phyloP scores from a whole-genome alignment of 2,329 filamentous ascomycete genomes.

The Capronia epimyces region DNA sequence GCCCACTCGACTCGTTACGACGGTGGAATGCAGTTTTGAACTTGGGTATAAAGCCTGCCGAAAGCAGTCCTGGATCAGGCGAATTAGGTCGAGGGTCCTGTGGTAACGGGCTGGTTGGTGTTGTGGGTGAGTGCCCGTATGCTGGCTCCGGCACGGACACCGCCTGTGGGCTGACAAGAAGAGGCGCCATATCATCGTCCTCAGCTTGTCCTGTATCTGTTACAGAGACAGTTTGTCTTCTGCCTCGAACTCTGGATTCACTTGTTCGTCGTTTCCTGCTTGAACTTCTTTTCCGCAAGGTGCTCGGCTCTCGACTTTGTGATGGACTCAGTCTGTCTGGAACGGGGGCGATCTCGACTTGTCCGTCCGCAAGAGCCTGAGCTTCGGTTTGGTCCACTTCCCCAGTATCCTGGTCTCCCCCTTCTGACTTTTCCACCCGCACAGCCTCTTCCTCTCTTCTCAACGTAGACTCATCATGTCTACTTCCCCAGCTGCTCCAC shows the following conservation, averaged over 20 bases:
- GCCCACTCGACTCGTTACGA: slow-evolving; percentile 14
- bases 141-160: not conserved
- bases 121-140: not conserved
- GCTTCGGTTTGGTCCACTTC: not conserved
- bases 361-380: slow-evolving; percentile 2
- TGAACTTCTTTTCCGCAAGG: slow-evolving; percentile 4
- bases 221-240: slow-evolving; percentile 22
- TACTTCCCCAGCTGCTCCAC: slow-evolving; percentile 84
- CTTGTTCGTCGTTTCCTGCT: slow-evolving; percentile 12
- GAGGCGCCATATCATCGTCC: slow-evolving; percentile 1
- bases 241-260: slow-evolving; percentile 8
- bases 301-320: slow-evolving; percentile 1
- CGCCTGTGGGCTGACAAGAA: not conserved
- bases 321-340: not conserved
- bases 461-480: slow-evolving; percentile 74
- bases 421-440: slow-evolving; percentile 5
- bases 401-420: not conserved
- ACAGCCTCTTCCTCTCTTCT: slow-evolving; percentile 30
- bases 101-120: not conserved
- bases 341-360: not conserved
- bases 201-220: slow-evolving; percentile 26
- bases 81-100: not conserved
- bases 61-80: slow-evolving; percentile 13
- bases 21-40: slow-evolving; percentile 26
- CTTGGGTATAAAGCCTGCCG: slow-evolving; percentile 23